Evolutionary conservation across 2,329 filamentous ascomycete species (phyloP), one percentile per base, ranked within the genome.

Genomic region (Sphaerulina musiva): DNA sequence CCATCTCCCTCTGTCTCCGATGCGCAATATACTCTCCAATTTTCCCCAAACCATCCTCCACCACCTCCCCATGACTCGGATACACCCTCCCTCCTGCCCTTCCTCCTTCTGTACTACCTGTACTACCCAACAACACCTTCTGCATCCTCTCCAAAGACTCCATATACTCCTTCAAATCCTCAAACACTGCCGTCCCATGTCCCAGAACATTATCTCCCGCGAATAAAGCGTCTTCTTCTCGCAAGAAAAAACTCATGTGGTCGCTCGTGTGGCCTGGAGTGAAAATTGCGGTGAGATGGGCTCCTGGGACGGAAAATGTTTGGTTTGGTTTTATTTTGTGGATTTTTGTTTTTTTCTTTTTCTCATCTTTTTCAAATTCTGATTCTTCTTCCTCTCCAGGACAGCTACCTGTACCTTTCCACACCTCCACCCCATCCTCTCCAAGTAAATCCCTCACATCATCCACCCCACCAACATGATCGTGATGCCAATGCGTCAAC

Each of bases 401-500:
- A 20, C 20, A 17, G 14, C 14, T 17, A 17, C 14, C 14, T 17
- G 14, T 20, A 20, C 20, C 20, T 20, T 20, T 20, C 20, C 20
- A 20, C 20, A 20, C 20, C 20, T 20, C 20, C 20, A 20, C 20
- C 20, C 3, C 20, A 2, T 20, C 20, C 20, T 51, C 1, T 49
- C 59, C 62, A 2, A 29, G 9, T 44, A n/a, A 2, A 49, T 73
- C 70, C 12, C 14, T 34, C 1, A 96, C 75, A 63, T 95, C 83
- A 2, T 73, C 68, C 23, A 96, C 80, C 6, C 93, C 93, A 23
- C 84, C 81, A 6, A 84, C 79, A 67, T 98, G 93, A 67, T 98
- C 93, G 41, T 75, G 80, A 68, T 98, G 93, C 89, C 91, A 95
- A 70, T 98, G 93, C 0, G 91, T 95, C 46, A 98, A 76, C 20